Evolutionary conservation across 2,329 filamentous ascomycete genomes (phyloP).

Genomic region (Cercospora sesami): DNA sequence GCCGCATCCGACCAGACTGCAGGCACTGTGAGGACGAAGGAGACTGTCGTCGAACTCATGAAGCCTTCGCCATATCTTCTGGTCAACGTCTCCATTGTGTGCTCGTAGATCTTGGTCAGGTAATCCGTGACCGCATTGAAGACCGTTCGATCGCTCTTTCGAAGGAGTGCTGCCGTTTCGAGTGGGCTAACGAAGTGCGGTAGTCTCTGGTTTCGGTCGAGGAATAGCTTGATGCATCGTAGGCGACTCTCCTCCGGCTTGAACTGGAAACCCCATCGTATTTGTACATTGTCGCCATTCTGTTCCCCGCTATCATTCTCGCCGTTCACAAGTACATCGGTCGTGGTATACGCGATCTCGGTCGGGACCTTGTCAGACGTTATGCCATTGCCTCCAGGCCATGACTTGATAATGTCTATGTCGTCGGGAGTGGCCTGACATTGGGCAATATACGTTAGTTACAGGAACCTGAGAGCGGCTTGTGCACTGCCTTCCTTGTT

Average conservation of each 20-base stretch:
- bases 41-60: slow-evolving; percentile 71
- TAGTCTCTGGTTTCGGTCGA: slow-evolving; percentile 76
- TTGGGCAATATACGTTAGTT: neutral
- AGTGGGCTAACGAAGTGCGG: slow-evolving; percentile 77
- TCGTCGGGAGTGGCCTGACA: slow-evolving; percentile 64
- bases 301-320: neutral
- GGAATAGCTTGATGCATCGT: slow-evolving; percentile 80
- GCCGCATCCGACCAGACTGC: slow-evolving; percentile 83
- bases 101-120: slow-evolving; percentile 70
- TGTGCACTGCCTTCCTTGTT: neutral
- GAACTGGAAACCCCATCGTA: slow-evolving; percentile 82
- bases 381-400: slow-evolving; percentile 81
- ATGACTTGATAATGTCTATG: slow-evolving; percentile 78
- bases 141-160: slow-evolving; percentile 62
- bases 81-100: slow-evolving; percentile 76
- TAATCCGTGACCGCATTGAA: slow-evolving; percentile 79
- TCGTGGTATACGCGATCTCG: slow-evolving; percentile 66
- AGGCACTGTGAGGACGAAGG: slow-evolving; percentile 78
- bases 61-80: slow-evolving; percentile 75
- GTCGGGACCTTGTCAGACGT: slow-evolving; percentile 87
- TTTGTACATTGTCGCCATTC: slow-evolving; percentile 26
- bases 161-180: slow-evolving; percentile 74
- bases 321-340: slow-evolving; percentile 22
- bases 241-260: slow-evolving; percentile 73
- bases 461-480: neutral